A percentile compares a stretch with the other conserved stretches of the same genome.
phyloP scores from a whole-genome alignment of 106 monocot species.

The Apostasia shenzhenica region DNA sequence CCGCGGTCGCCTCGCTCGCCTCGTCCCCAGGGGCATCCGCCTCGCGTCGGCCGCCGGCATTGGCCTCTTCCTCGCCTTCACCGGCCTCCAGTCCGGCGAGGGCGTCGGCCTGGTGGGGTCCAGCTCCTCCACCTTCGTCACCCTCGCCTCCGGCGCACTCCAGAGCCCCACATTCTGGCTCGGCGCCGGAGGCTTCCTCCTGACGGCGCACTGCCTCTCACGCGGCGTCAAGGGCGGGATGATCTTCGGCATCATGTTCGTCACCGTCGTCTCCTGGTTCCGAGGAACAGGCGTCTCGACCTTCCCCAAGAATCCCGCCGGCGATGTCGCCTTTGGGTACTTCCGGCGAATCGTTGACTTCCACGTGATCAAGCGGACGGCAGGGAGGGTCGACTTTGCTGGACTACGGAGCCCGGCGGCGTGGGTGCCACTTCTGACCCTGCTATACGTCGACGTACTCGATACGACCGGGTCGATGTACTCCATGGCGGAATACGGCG shows the following conservation, averaged over 20 bases:
- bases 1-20: slow-evolving; percentile 39
- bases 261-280: slow-evolving; percentile 58
- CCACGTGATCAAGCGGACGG: slow-evolving; percentile 37
- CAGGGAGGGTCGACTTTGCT: slow-evolving; percentile 31
- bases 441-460: slow-evolving; percentile 65
- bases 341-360: slow-evolving; percentile 53
- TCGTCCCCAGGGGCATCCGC: slow-evolving; percentile 51
- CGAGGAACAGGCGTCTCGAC: slow-evolving; percentile 38
- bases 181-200: slow-evolving; percentile 46
- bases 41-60: slow-evolving; percentile 63
- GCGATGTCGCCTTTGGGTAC: slow-evolving; percentile 35
- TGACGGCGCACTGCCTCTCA: slow-evolving; percentile 30
- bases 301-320: slow-evolving; percentile 44
- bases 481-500: slow-evolving; percentile 72
- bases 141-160: slow-evolving; percentile 17
- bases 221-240: slow-evolving; percentile 46
- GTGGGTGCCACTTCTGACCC: slow-evolving; percentile 43
- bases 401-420: slow-evolving; percentile 21
- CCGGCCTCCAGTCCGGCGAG: slow-evolving; percentile 41
- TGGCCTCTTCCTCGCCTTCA: slow-evolving; percentile 73
- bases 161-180: slow-evolving; percentile 76
- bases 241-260: slow-evolving; percentile 63
- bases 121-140: slow-evolving; percentile 42
- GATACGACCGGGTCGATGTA: slow-evolving; percentile 73
- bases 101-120: slow-evolving; percentile 65